These are phyloP conservation scores for Exophiala sp. DNA, from an alignment of 2,329 filamentous ascomycete species.

Conservation along the genomic window DNA sequence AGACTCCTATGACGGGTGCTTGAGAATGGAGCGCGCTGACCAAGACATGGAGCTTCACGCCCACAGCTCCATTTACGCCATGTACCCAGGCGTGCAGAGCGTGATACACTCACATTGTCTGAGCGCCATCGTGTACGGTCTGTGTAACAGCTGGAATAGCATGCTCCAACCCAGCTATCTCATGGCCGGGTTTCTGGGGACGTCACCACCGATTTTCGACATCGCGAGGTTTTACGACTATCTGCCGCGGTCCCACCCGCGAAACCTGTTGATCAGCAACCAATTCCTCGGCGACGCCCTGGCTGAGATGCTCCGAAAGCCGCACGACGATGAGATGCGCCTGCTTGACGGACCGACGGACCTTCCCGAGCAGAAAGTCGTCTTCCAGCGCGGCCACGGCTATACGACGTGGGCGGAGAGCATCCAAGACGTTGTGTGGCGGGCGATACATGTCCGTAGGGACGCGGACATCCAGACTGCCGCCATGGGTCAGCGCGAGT, in stretches of 20 bases:
- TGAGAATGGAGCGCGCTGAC: background rate
- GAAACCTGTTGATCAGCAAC: conserved; percentile 41
- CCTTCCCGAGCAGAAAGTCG: conserved; percentile 32
- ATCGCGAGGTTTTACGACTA: conserved; percentile 28
- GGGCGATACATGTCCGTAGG: conserved; percentile 42
- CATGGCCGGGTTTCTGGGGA: conserved; percentile 44
- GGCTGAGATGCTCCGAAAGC: conserved; percentile 32
- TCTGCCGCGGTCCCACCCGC: conserved; percentile 25
- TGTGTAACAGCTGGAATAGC: conserved; percentile 30
- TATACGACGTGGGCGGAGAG: conserved; percentile 39
- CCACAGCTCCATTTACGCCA: conserved; percentile 46
- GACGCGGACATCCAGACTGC: conserved; percentile 42
- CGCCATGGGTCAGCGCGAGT: conserved; percentile 30
- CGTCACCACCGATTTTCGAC: conserved; percentile 35
- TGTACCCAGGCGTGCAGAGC: conserved; percentile 37
- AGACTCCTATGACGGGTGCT: conserved; percentile 1
- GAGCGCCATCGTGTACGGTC: conserved; percentile 41
- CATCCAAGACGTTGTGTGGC: conserved; percentile 40
- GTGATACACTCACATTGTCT: conserved; percentile 45
- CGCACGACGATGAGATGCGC: background rate
- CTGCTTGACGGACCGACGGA: background rate
- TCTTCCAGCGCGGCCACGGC: conserved; percentile 46
- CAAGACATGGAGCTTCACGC: conserved; percentile 41
- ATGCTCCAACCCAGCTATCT: conserved; percentile 41
- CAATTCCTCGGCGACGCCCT: conserved; percentile 34